Evolutionary conservation across 805 yeast species (phyloP), one percentile per base, ranked within the genome.

Genomic region (Ogataea ramenticola): DNA sequence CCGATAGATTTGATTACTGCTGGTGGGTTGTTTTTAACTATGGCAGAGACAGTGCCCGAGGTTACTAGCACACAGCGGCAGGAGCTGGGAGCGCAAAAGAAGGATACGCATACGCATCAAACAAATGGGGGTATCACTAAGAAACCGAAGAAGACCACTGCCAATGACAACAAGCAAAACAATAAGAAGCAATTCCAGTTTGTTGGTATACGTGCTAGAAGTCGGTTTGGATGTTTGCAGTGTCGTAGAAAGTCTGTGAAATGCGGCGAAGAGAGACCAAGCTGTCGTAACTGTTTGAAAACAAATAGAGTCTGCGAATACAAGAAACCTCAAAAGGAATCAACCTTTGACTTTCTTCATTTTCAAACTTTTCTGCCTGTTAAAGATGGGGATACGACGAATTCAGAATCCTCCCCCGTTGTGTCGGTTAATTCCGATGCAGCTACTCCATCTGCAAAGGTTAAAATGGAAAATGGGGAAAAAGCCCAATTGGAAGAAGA

Each of bases 211-310:
- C 33, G 34, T 26, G 39, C 65, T 37, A 62, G 85, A 41, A 74
- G 80, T 26, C 62, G 86, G 27, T 66, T 61, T 31, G 86, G 86
- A 0, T 81, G 87, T 50, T 77, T 72, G 47, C 67, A 72, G 33
- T 81, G 89, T 58, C 80, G 80, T 54, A 65, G 70, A 35, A 62
- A 75, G 29, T 81, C 80, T 56, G 71, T 79, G 32, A 83, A 85
- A 58, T 85, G 95, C 55, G 82, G 80, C 50, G 91, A 84, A 57
- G 49, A 43, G 16, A 80, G 79, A 54, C 93, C 93, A 0, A 46
- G 53, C 0, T 85, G 95, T 52, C 52, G 71, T 0, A 68, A 72
- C 44, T 85, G 95, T 56, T 36, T 54, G 1, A 77, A 73, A 47
- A 60, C 71, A 2, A 60, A 63, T 1, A 58, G 61, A 12, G 47